Evolutionary conservation across 2,329 filamentous ascomycete genomes (phyloP), one percentile per base, ranked within the genome.

Genomic region (Rugonectria rugulosa): DNA sequence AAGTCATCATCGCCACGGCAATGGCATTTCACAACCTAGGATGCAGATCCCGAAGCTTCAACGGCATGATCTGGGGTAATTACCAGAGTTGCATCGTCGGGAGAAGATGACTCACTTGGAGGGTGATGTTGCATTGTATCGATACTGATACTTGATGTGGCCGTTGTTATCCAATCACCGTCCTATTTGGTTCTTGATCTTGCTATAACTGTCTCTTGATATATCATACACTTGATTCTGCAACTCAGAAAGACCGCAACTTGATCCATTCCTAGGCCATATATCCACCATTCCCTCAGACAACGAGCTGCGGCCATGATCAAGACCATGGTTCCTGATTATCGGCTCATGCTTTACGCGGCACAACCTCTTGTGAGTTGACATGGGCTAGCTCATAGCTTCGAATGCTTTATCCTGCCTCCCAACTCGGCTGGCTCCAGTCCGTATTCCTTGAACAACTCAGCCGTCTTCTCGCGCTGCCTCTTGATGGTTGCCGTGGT

Each of bases 401-500:
- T 82, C 31, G 78, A 54, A 66, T 74, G 73, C 62, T 71, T 71
- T 61, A 86, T 85, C 61, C 76, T 79, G 21, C 79, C 71, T 23
- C 84, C 84, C 14, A 82, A 79, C 72, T 87, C 74, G 37, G 70
- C 70, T 53, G 68, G 73, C 68, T 72, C 65, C 10, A 79, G 69
- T 11, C 75, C 75, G 69, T 88, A 86, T 73, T 86, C 73, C 72
- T 78, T 82, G 70, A 91, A 79, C 72, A 94, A 68, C 77, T 87
- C 79, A 66, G 84, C 83, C 14, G 88, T 83, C 78, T 82, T 87
- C 68, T 80, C 75, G 72, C 79, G 82, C 78, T 94, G 90, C 70
- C 76, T 79, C 64, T 81, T 75, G 53, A 92, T 86, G 70, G 82
- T 83, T 57, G 81, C 78, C 37, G 87, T 79, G 41, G 87, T 82